These are phyloP conservation scores for Ogataea parapolymorpha DNA, from an alignment of 805 yeast species.

Conservation along the genomic window DNA sequence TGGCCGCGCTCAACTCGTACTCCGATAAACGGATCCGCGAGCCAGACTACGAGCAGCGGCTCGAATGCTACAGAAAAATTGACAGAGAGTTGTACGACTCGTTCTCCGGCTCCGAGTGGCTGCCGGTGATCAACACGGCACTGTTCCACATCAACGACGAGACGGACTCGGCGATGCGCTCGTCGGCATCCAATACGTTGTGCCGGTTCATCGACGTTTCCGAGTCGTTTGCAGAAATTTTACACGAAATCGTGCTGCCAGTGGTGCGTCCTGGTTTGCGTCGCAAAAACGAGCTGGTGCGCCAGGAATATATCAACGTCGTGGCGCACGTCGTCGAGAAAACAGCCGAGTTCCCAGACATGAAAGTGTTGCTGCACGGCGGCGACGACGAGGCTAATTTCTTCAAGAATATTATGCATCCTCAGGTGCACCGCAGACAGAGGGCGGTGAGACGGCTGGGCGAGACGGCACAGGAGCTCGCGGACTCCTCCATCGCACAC, in stretches of 20 bases:
- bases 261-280: slow-evolving; percentile 65
- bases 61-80: slow-evolving; percentile 62
- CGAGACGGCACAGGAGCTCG: slow-evolving; percentile 42
- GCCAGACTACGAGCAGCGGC: slow-evolving; percentile 73
- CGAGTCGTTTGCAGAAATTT: slow-evolving; percentile 33
- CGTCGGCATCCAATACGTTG: slow-evolving; percentile 66
- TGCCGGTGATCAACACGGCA: slow-evolving; percentile 66
- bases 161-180: slow-evolving; percentile 75
- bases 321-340: slow-evolving; percentile 59
- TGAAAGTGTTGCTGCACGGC: slow-evolving; percentile 58
- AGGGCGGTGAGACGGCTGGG: slow-evolving; percentile 71
- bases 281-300: slow-evolving; percentile 54
- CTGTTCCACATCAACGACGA: slow-evolving; percentile 73
- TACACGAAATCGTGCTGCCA: slow-evolving; percentile 60
- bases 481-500: slow-evolving; percentile 64
- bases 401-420: slow-evolving; percentile 63
- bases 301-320: slow-evolving; percentile 67
- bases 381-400: slow-evolving; percentile 78
- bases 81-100: slow-evolving; percentile 50
- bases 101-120: slow-evolving; percentile 63
- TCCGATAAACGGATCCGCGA: slow-evolving; percentile 61
- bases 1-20: slow-evolving; percentile 68
- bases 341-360: slow-evolving; percentile 54
- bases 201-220: slow-evolving; percentile 59
- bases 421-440: slow-evolving; percentile 83